These are phyloP conservation scores for Annulohypoxylon maeteangense DNA, from an alignment of 495 filamentous ascomycete species.

Conservation along the genomic window DNA sequence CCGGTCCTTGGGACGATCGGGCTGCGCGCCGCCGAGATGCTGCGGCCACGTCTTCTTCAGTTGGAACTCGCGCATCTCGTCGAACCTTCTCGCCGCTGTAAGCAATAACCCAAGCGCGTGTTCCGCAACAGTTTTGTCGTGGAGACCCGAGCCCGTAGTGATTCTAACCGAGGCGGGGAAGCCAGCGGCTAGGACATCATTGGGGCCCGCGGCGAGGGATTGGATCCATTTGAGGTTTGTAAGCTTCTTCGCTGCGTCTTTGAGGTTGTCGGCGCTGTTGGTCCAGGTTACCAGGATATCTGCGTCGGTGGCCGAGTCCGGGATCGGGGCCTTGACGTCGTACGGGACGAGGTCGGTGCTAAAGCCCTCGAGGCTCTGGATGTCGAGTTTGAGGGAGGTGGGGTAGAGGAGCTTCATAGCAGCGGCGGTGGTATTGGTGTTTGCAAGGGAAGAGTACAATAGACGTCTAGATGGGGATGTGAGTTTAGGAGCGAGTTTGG, in stretches of 20 bases:
- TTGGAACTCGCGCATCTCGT: slow-evolving; percentile 69
- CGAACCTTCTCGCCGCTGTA: slow-evolving; percentile 60
- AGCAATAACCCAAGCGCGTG: slow-evolving; percentile 66
- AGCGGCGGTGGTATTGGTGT: background rate
- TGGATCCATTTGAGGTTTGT: slow-evolving; percentile 69
- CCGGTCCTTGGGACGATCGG: slow-evolving; percentile 55
- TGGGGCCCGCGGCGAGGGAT: slow-evolving; percentile 68
- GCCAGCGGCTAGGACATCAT: slow-evolving; percentile 67
- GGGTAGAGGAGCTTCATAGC: slow-evolving; percentile 72
- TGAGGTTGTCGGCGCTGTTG: slow-evolving; percentile 64
- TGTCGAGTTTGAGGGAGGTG: slow-evolving; percentile 64
- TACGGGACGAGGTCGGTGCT: slow-evolving; percentile 62
- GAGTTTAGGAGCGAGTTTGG: background rate
- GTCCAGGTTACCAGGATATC: slow-evolving; percentile 66
- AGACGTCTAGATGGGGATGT: background rate
- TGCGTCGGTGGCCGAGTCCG: slow-evolving; percentile 63
- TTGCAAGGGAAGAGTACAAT: background rate
- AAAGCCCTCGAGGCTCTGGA: slow-evolving; percentile 63
- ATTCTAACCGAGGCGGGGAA: slow-evolving; percentile 57
- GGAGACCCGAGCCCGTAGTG: slow-evolving; percentile 68
- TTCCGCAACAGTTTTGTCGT: slow-evolving; percentile 70
- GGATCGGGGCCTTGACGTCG: slow-evolving; percentile 63
- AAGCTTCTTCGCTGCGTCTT: slow-evolving; percentile 60
- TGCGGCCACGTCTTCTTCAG: slow-evolving; percentile 62
- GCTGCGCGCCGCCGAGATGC: slow-evolving; percentile 67